Evolutionary conservation across 129 eudicot species (phyloP).

Genomic region (Flaveria bidentis): DNA sequence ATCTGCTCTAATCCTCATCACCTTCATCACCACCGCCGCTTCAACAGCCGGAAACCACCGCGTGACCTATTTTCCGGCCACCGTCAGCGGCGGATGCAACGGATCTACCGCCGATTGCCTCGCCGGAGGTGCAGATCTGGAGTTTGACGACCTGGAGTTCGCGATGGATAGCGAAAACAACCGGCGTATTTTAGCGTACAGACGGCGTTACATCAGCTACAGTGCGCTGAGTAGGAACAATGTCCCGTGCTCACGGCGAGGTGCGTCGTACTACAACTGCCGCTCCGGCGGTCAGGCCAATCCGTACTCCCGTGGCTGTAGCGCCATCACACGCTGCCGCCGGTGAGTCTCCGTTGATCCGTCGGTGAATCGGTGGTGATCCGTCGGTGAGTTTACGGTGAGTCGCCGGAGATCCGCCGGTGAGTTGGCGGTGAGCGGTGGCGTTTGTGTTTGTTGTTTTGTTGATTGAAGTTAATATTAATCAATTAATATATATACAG

Average conservation of each 20-base stretch:
- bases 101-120: constrained; percentile 56
- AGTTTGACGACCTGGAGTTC: constrained; percentile 39
- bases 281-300: constrained; percentile 65
- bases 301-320: constrained; percentile 66
- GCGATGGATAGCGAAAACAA: constrained; percentile 53
- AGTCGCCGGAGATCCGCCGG: no score
- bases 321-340: constrained; percentile 66
- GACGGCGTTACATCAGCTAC: constrained; percentile 56
- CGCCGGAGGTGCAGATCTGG: constrained; percentile 36
- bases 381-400: no score
- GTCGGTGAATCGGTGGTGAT: no score
- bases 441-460: constrained; percentile 14
- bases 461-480: background rate
- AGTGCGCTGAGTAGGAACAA: constrained; percentile 57
- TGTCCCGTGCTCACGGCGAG: constrained; percentile 65
- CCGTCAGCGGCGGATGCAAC: constrained; percentile 17
- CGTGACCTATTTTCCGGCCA: constrained; percentile 25
- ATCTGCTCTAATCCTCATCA: constrained; percentile 25
- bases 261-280: constrained; percentile 79
- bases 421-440: constrained; percentile 2
- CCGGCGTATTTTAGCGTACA: constrained; percentile 56
- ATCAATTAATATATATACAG: background rate
- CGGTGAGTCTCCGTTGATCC: constrained; percentile 13
- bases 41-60: constrained; percentile 17
- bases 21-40: constrained; percentile 28